These are phyloP conservation scores for Xenosphaeropsis pyriputrescens DNA, from an alignment of 2,329 filamentous ascomycete genomes.

Conservation along the genomic window DNA sequence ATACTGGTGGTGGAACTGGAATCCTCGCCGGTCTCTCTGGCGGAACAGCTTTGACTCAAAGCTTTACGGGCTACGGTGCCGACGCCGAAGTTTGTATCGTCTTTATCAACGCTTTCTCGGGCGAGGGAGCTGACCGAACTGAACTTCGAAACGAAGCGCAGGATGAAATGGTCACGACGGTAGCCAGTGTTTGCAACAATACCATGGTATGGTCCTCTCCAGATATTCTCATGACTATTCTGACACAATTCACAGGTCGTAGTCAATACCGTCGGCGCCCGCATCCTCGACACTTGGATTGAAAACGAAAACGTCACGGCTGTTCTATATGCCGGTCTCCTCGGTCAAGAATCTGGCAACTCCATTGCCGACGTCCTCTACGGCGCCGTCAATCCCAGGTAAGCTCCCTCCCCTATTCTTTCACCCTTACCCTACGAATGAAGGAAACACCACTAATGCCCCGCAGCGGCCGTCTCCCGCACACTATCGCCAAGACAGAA, in stretches of 20 bases:
- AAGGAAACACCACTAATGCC: not conserved
- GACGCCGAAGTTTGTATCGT: not conserved
- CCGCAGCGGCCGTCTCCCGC: constrained; percentile 63
- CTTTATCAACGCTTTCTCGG: constrained; percentile 70
- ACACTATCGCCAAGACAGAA: constrained; percentile 74
- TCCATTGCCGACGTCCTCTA: constrained; percentile 66
- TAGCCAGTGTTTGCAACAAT: constrained; percentile 67
- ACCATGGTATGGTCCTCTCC: constrained; percentile 34
- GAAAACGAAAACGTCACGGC: constrained; percentile 42
- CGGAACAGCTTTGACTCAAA: not conserved
- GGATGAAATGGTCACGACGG: not conserved
- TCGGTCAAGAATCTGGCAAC: constrained; percentile 45
- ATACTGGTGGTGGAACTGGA: not conserved
- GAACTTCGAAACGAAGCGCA: not conserved
- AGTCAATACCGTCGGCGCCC: constrained; percentile 46
- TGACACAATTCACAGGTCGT: constrained; percentile 59
- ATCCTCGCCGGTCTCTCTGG: not conserved
- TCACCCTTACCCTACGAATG: constrained; percentile 30
- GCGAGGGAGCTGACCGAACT: constrained; percentile 42
- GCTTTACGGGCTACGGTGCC: not conserved
- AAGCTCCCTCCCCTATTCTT: constrained; percentile 63
- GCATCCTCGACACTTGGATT: constrained; percentile 40
- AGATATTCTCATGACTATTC: constrained; percentile 29
- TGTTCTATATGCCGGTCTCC: constrained; percentile 40
- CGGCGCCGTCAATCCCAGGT: constrained; percentile 59